Evolutionary conservation across 192 early-diverging fungal genomes (phyloP), one percentile per base, ranked within the genome.

Genomic region (Entophlyctis helioformis): DNA sequence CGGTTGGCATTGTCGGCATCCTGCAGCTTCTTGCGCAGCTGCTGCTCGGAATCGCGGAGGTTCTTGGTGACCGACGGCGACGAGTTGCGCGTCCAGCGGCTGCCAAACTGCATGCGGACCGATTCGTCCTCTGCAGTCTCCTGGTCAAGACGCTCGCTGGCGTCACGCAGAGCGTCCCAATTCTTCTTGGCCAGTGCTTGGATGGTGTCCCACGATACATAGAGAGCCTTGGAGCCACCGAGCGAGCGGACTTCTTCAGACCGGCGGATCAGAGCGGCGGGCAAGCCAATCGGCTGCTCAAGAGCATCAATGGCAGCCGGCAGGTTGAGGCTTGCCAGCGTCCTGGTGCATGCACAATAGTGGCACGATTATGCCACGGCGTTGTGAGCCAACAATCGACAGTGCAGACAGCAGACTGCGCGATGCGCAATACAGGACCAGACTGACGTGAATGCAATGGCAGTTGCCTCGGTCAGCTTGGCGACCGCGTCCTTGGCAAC

Each of bases 211-310:
- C 82, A 63, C 60, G 77, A 63, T 1, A 75, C 74, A 44, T 81
- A 71, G 7, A 92, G 55, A 5, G 64, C 58, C 8, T 56, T 40
- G 15, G 66, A 55, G 0, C 89, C 89, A 16, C 89, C 86, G 34
- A 82, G 72, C 0, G 64, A 58, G 22, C 75, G 63, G 16, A 93
- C 74, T 46, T 91, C 88, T 23, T 81, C 76, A 9, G 85, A 80
- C 36, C 80, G 80, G 21, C 72, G 47, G 4, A 90, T 25, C 1
- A 94, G 56, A 1, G 66, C 60, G 1, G 79, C 69, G 25, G 90
- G 90, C 23, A 91, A 39, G 0, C 83, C 83, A 9, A 83, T 70
- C 4, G 84, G 85, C 48, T 87, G 81, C 35, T 85, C 77, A 5
- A 83, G 54, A 1, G 79, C 80, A 31, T 87, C 80, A 13, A 87